A percentile compares a stretch with the other conserved stretches of the same genome.
Evolutionary conservation across 352 stramenopile species (phyloP).

Genomic region (Phytophthora parvispora): DNA sequence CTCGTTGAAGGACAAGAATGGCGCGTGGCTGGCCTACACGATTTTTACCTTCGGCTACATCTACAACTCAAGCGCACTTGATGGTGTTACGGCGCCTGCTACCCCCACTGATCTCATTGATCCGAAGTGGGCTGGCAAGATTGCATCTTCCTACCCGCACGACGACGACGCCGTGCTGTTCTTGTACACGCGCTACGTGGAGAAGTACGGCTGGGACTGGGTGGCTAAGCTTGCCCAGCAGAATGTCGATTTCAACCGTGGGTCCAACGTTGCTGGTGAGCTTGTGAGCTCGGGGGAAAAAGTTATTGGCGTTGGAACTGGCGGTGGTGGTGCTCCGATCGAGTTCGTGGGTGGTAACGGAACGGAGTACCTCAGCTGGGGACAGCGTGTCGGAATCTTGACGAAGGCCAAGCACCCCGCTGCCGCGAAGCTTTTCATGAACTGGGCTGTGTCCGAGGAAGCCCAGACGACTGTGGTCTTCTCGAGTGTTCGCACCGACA

Average conservation of each 20-base stretch:
- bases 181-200: slow-evolving; percentile 54
- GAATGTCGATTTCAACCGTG: slow-evolving; percentile 43
- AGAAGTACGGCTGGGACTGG: slow-evolving; percentile 72
- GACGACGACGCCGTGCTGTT: slow-evolving; percentile 67
- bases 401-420: slow-evolving; percentile 59
- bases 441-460: slow-evolving; percentile 56
- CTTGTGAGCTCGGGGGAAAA: slow-evolving; percentile 36
- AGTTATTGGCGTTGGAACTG: slow-evolving; percentile 35
- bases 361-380: slow-evolving; percentile 50
- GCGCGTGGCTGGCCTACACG: slow-evolving; percentile 50
- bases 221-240: slow-evolving; percentile 44
- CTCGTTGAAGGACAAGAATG: slow-evolving; percentile 39
- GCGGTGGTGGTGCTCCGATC: slow-evolving; percentile 6
- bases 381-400: slow-evolving; percentile 63
- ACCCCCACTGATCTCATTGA: slow-evolving; percentile 41
- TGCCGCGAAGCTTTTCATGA: slow-evolving; percentile 66
- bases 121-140: slow-evolving; percentile 38
- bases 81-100: slow-evolving; percentile 12
- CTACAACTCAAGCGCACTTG: slow-evolving; percentile 41
- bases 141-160: slow-evolving; percentile 60
- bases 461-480: slow-evolving; percentile 35
- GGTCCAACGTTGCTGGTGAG: slow-evolving; percentile 33
- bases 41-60: slow-evolving; percentile 49
- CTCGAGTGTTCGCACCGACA: slow-evolving; percentile 48
- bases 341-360: slow-evolving; percentile 31